Base-by-base conservation (phyloP, 1,284 basidiomycete species). In the Austroboletus sp. region DNA sequence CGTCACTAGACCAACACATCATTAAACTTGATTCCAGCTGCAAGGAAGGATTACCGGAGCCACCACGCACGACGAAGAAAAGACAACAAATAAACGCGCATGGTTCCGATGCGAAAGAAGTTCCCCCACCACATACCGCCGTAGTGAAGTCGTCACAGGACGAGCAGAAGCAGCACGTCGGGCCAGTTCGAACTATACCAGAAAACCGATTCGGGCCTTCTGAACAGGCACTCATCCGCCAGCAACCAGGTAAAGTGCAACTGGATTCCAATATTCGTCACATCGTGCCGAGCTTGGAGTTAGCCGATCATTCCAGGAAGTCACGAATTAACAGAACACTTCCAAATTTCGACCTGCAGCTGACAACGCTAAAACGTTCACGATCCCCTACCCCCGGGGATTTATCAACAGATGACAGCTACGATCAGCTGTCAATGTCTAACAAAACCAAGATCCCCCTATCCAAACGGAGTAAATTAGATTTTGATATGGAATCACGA, bases 1-100 rank as follows among this genome's bases (percentile, higher is more conserved):
- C n/a, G 38, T 37, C 26, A 44, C 23, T 27, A 12, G n/a, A 27
- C 13, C 30, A 4, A 15, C 19, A 7, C 37, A 23, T 27, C 17
- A 11, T 46, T 44, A 49, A 48, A 45, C 46, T 49, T 45, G 33
- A 31, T 16, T 50, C 11, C 52, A 89, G 86, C 57, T 89, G 86
- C 55, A 76, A 79, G 33, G 81, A 88, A 36, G 86, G 86, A 2
- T 55, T 82, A 12, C 52, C 61, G 10, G 78, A 76, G 44, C 80
- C 79, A 19, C 73, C 76, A 4, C 64, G 66, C 6, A 51, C 60
- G 35, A 64, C 69, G 41, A 76, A 64, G 54, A 70, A 66, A 46
- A 66, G 54, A 44, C 62, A 58, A 35, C 50, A 51, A 21, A n/a
- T 17, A 36, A 47, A 42, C 27, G 29, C 29, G 2, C 42, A 41